phyloP scores from a whole-genome alignment of 768 basidiomycete genomes.

The Leccinellum rugosiceps region DNA sequence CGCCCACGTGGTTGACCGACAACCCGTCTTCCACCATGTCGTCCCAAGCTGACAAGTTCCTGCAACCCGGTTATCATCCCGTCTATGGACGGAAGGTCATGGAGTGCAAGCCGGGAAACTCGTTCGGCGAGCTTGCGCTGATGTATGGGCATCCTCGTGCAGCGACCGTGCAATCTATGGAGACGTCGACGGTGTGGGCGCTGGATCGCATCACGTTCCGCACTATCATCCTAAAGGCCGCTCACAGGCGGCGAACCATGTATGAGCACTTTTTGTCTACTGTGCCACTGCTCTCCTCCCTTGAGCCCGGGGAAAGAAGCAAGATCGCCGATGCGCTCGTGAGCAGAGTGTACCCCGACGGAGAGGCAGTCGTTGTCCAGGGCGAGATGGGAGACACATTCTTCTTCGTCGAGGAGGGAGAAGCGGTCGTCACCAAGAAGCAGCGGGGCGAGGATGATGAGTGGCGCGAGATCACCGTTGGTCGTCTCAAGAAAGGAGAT shows the following conservation, averaged over 20 bases:
- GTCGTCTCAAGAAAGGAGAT: constrained; percentile 81
- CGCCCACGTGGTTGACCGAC: constrained; percentile 54
- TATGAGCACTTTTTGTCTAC: constrained; percentile 95
- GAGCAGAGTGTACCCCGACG: constrained; percentile 76
- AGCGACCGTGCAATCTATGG: constrained; percentile 86
- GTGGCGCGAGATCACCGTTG: constrained; percentile 65
- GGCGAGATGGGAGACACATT: constrained; percentile 97
- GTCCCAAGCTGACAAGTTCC: constrained; percentile 49
- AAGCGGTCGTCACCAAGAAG: constrained; percentile 81
- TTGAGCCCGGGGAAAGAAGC: constrained; percentile 86
- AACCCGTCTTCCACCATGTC: constrained; percentile 36
- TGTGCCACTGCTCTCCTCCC: constrained; percentile 80
- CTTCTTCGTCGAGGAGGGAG: constrained; percentile 95
- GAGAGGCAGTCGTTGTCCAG: constrained; percentile 84
- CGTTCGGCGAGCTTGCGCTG: constrained; percentile 93
- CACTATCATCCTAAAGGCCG: constrained; percentile 92
- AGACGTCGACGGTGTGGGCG: constrained; percentile 85
- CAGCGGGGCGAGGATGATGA: constrained; percentile 58
- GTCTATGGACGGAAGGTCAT: constrained; percentile 79
- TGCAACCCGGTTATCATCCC: constrained; percentile 64
- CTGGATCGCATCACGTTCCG: constrained; percentile 98
- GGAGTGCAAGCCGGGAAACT: constrained; percentile 79
- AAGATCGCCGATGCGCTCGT: constrained; percentile 97
- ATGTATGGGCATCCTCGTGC: constrained; percentile 98
- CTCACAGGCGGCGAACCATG: constrained; percentile 87